Evolutionary conservation across 106 monocot genomes (phyloP).

Genomic region (Posidonia australis): DNA sequence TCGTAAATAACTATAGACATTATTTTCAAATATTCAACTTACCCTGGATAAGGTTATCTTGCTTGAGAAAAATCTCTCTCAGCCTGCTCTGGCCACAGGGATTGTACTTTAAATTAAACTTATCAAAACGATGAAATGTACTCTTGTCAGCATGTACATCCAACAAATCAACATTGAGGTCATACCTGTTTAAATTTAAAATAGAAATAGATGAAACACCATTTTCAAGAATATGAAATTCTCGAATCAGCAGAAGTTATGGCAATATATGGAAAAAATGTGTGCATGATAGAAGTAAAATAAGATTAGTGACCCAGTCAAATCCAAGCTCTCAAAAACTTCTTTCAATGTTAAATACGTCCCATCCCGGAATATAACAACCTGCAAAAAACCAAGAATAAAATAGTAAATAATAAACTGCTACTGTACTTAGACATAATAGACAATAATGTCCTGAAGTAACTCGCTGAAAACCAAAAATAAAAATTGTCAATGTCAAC

Average conservation of each 20-base stretch:
- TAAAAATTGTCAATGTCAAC: neutral
- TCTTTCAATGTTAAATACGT: conserved; percentile 94
- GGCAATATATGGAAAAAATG: neutral
- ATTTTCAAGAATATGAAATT: neutral
- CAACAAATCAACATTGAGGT: conserved; percentile 90
- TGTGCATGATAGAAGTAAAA: neutral
- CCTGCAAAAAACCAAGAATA: conserved; percentile 23
- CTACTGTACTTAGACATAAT: too few species aligned
- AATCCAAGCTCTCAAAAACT: conserved; percentile 98
- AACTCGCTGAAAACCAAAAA: neutral
- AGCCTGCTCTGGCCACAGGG: conserved; percentile 98
- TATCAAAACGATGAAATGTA: conserved; percentile 99
- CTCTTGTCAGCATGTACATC: conserved; percentile 99
- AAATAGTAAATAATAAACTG: neutral
- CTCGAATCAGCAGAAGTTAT: too few species aligned
- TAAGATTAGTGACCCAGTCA: conserved; percentile 55
- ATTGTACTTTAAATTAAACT: conserved; percentile 98
- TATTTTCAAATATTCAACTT: neutral
- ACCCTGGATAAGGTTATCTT: conserved; percentile 98
- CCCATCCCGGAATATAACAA: conserved; percentile 98
- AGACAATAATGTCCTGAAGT: too few species aligned
- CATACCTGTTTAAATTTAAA: conserved; percentile 52
- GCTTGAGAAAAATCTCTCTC: conserved; percentile 98
- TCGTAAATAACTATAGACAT: neutral
- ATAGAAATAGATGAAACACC: conserved; percentile 1